Evolutionary conservation across 1,139 yeast species (phyloP).

Genomic region (Hemisphaericaspora xylofermentans): DNA sequence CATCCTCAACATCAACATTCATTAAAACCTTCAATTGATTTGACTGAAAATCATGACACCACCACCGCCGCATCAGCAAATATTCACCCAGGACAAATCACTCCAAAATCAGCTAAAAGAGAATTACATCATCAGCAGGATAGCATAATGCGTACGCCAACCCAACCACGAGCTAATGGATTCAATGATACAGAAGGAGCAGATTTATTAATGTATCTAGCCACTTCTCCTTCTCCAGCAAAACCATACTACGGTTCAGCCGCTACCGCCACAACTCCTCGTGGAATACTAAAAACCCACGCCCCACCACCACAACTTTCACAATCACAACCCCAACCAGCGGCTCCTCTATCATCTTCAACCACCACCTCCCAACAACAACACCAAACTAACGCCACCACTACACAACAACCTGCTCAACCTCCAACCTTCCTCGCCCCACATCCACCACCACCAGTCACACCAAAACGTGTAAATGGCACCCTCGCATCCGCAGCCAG

Average conservation of each 20-base stretch:
- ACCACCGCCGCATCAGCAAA: slow-evolving; percentile 4
- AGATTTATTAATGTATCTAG: slow-evolving; percentile 74
- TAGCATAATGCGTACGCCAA: slow-evolving; percentile 39
- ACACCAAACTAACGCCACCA: slow-evolving; percentile 28
- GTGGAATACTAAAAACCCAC: slow-evolving; percentile 1
- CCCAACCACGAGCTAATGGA: slow-evolving; percentile 22
- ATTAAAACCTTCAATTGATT: slow-evolving; percentile 41
- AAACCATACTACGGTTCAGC: slow-evolving; percentile 34
- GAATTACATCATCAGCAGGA: slow-evolving; percentile 15
- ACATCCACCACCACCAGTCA: slow-evolving; percentile 47
- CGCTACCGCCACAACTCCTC: slow-evolving; percentile 37
- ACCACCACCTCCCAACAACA: slow-evolving; percentile 45
- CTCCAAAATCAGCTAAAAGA: slow-evolving; percentile 35
- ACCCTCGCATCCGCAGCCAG: slow-evolving; percentile 20
- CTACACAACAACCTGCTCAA: slow-evolving; percentile 3
- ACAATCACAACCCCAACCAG: slow-evolving; percentile 7
- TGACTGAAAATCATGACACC: slow-evolving; percentile 15
- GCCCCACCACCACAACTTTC: slow-evolving; percentile 4
- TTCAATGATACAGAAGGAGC: slow-evolving; percentile 74
- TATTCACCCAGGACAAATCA: slow-evolving; percentile 25
- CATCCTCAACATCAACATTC: slow-evolving; percentile 15
- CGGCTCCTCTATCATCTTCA: too few species aligned
- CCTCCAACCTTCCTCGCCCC: slow-evolving; percentile 16
- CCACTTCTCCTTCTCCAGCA: slow-evolving; percentile 83
- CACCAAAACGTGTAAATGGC: slow-evolving; percentile 36